Percentiles rank a stretch among this genome's conserved stretches.
phyloP scores from a whole-genome alignment of 306 rosid species.

The Trifolium subterraneum region DNA sequence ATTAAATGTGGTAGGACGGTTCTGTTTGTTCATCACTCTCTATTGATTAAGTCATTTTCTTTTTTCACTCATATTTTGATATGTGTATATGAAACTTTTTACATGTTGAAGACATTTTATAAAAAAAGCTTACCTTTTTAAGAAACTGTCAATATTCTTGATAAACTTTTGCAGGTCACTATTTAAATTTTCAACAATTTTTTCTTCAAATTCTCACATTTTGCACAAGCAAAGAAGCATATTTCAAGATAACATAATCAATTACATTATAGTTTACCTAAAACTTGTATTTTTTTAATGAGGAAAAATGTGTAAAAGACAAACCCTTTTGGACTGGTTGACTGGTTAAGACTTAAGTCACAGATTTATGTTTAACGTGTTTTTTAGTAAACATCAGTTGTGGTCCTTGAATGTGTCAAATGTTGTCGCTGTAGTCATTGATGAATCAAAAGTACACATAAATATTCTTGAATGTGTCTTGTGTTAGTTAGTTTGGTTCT shows the following conservation, averaged over 20 bases:
- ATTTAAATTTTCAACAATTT: neutral
- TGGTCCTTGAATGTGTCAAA: neutral
- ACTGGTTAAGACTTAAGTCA: neutral
- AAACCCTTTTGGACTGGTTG: neutral
- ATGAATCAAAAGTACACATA: neutral
- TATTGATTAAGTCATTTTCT: neutral
- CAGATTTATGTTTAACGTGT: no score
- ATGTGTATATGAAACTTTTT: conserved; percentile 11
- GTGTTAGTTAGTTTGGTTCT: neutral
- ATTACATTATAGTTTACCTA: neutral
- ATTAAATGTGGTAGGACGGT: conserved; percentile 18
- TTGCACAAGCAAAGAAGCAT: neutral
- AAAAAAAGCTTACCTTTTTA: conserved; percentile 4
- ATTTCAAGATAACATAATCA: neutral
- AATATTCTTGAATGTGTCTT: neutral
- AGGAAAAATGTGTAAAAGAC: neutral
- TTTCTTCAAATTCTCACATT: neutral
- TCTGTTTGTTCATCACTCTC: neutral
- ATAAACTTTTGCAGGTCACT: neutral
- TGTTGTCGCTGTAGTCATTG: neutral
- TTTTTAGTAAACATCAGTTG: neutral
- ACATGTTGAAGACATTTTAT: conserved; percentile 4
- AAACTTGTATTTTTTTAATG: conserved; percentile 2
- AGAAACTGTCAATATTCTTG: conserved; percentile 6
- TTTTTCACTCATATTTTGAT: conserved; percentile 34